These are phyloP conservation scores for Euphorbia peplus DNA, from an alignment of 345 rosid species.

Conservation along the genomic window DNA sequence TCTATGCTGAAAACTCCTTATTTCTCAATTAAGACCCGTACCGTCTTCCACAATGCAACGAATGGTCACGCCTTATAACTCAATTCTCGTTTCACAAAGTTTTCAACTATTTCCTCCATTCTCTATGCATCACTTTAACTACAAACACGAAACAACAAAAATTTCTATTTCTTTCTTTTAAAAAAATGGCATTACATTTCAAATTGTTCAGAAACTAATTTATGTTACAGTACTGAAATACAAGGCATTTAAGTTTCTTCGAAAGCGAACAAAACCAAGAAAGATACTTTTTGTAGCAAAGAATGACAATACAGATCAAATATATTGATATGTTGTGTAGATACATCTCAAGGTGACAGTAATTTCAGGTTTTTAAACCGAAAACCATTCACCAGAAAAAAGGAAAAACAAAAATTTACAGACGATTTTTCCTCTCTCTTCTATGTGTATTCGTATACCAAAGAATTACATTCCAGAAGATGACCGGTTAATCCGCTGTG, in stretches of 20 bases:
- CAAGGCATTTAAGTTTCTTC: neutral
- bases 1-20: too few species aligned
- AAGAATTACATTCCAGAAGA: slow-evolving; percentile 52
- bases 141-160: neutral
- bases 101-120: too few species aligned
- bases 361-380: slow-evolving; percentile 10
- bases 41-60: too few species aligned
- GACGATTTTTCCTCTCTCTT: slow-evolving; percentile 17
- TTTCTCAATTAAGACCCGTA: too few species aligned
- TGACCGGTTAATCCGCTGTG: slow-evolving; percentile 88
- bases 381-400: slow-evolving; percentile 28
- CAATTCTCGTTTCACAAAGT: too few species aligned
- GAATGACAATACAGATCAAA: slow-evolving; percentile 57
- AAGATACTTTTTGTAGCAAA: slow-evolving; percentile 26
- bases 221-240: neutral
- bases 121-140: too few species aligned
- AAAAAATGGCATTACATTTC: neutral
- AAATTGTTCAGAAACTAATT: slow-evolving; percentile 8
- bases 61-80: too few species aligned
- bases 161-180: neutral
- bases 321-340: slow-evolving; percentile 18
- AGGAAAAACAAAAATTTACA: slow-evolving; percentile 43
- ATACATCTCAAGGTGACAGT: slow-evolving; percentile 19
- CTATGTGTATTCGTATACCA: slow-evolving; percentile 13
- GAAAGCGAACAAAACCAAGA: neutral